Evolutionary conservation across 2,329 filamentous ascomycete genomes (phyloP).

Genomic region (Exophiala spinifera): DNA sequence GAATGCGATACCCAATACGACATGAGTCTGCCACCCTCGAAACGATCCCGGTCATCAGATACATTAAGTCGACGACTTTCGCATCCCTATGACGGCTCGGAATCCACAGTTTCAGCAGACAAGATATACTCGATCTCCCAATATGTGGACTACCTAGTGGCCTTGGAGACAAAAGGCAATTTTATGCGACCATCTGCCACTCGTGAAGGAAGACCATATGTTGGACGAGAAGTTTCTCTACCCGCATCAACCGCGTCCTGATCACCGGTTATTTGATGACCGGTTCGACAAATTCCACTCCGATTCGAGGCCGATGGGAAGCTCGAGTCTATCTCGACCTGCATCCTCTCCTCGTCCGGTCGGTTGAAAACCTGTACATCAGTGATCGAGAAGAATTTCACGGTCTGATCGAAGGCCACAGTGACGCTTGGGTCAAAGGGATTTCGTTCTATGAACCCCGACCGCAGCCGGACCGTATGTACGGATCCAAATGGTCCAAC

Average conservation of each 20-base stretch:
- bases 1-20: background rate
- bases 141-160: conserved; percentile 13
- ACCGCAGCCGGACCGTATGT: background rate
- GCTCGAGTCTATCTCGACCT: background rate
- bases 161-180: conserved; percentile 16
- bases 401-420: background rate
- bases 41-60: conserved; percentile 14
- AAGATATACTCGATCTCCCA: conserved; percentile 14
- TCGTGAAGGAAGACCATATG: background rate
- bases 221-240: background rate
- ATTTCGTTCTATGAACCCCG: background rate
- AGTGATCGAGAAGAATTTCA: background rate
- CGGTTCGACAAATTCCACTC: conserved; percentile 8
- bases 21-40: conserved; percentile 15
- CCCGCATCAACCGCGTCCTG: conserved; percentile 3
- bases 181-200: conserved; percentile 19
- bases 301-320: background rate
- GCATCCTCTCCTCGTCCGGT: background rate
- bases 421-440: background rate
- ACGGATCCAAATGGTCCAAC: background rate
- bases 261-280: conserved; percentile 6
- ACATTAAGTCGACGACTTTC: background rate
- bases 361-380: background rate
- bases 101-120: conserved; percentile 11
- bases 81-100: conserved; percentile 10